phyloP scores from a whole-genome alignment of 352 stramenopile genomes.

The Globisporangium iwayamae region DNA sequence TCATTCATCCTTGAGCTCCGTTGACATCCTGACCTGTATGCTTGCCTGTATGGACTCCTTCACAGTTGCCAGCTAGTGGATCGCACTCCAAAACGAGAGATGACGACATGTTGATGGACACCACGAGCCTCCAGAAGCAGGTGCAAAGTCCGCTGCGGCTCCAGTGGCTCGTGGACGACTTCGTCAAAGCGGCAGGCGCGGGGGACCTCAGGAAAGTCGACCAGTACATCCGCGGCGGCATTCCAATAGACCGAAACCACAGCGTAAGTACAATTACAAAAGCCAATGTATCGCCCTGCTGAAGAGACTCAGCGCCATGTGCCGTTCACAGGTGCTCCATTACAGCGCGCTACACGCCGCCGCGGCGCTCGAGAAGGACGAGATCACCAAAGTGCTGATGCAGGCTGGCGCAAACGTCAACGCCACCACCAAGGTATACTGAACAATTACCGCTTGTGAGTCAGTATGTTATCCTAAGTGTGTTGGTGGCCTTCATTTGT shows the following conservation, averaged over 20 bases:
- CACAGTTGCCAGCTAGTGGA: background rate
- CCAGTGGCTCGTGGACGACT: conserved; percentile 59
- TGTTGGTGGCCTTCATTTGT: background rate
- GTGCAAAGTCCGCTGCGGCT: conserved; percentile 45
- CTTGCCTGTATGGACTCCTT: background rate
- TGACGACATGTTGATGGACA: conserved; percentile 4
- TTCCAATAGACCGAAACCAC: conserved; percentile 49
- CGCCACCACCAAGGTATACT: conserved; percentile 24
- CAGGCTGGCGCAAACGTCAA: conserved; percentile 45
- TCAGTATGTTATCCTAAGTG: background rate
- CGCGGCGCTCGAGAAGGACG: conserved; percentile 25
- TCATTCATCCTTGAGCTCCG: background rate
- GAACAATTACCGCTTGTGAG: background rate
- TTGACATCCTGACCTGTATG: background rate
- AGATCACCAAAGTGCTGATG: conserved; percentile 38
- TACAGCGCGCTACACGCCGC: conserved; percentile 55
- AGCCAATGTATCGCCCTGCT: background rate
- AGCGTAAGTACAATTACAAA: conserved; percentile 22
- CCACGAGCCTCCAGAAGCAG: conserved; percentile 30
- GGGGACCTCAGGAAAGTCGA: conserved; percentile 43
- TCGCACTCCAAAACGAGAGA: background rate
- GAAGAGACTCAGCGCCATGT: background rate
- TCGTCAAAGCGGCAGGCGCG: conserved; percentile 39
- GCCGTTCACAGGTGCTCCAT: conserved; percentile 27
- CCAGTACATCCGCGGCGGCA: conserved; percentile 44